Evolutionary conservation across 2,329 filamentous ascomycete species (phyloP), one percentile per base, ranked within the genome.

Genomic region (Ophiosphaerella narmari): DNA sequence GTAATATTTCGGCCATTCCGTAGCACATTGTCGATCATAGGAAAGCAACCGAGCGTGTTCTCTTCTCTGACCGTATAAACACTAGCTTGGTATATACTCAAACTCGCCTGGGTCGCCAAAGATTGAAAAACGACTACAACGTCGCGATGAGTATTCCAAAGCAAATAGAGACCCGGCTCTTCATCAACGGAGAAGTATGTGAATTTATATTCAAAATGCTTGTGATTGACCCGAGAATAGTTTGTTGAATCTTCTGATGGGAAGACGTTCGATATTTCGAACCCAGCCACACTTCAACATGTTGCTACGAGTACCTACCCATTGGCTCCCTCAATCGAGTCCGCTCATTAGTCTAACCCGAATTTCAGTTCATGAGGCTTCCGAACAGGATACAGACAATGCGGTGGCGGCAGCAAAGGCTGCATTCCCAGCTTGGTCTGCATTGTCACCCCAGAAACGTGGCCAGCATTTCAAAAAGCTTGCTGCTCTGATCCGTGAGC

Each of bases 231-330:
- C 37, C 4, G 7, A 23, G n/a, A 34, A 8, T 32, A 70, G 66
- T 71, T 69, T 36, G 56, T 56, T 36, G 66, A 68, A 52, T 61
- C 66, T 12, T 70, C 66, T 3, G 49, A 70, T 52, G 65, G 66
- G 16, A 71, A 68, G 43, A 71, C 65, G 1, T 69, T 92, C 72
- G 88, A 91, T 67, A 80, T 93, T 55, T 78, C 86, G 74, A 90
- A 93, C 74, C 89, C 89, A 14, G 88, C 89, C 43, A 92, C 89
- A 58, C 89, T 91, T 76, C 87, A 91, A 75, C 83, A 91, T 55
- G 86, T 92, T 51, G 92, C 89, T 11, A 85, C 89, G 50, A 89
- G 92, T 45, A 87, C 36, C 21, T 39, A 7, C 31, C 13, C 13
- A 21, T 21, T 21, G 18, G 4, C 18, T 21, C 34, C 2, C 8